Base-by-base conservation (phyloP, 1,284 basidiomycete genomes). In the Cryptococcus sp. region DNA sequence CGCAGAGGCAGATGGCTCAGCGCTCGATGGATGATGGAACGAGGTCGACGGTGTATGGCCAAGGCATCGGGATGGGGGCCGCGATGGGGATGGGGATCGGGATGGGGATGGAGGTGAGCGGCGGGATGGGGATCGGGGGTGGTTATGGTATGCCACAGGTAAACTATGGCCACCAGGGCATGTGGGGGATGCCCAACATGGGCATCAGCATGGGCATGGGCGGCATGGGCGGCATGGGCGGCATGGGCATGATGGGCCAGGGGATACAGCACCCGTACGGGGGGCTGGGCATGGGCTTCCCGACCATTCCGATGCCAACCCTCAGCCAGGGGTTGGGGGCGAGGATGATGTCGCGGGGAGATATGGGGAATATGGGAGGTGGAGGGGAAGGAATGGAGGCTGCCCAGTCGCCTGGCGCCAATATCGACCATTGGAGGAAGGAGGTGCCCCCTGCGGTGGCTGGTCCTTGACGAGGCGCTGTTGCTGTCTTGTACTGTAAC, bases 401-500 rank as follows among this genome's bases (percentile, higher is more conserved):
- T 12, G 46, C 42, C 13, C 47, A 24, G 47, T 50, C 44, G 16
- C 57, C 61, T 7, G 60, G 50, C 18, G 23, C 57, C n/a, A 61
- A 60, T 42, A 69, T 69, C 44, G 68, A 69, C 58, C 59, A 46
- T 54, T 69, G 68, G 68, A 59, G 68, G 52, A 57, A 66, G 39
- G 66, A 66, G 49, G 68, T 69, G 42, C 58, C 63, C 7, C 36
- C 61, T 7, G 57, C 52, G 24, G 16, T 33, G 28, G 28, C 28
- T 4, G 28, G 28, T 4, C 28, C 28, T 33, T 33, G 28, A 33
- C 9, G 28, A 5, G 28, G 28, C 5, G 28, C 28, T 33, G 28
- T 33, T 33, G 9, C 9, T 33, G 28, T 33, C 28, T 9, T 33
- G n/a, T n/a, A n/a, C n/a, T 33, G 28, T 33, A 33, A 33, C 5